Percentiles rank a stretch among this genome's conserved stretches.
These are phyloP conservation scores for Zalerion maritima DNA, from an alignment of 495 filamentous ascomycete genomes.

Conservation along the genomic window DNA sequence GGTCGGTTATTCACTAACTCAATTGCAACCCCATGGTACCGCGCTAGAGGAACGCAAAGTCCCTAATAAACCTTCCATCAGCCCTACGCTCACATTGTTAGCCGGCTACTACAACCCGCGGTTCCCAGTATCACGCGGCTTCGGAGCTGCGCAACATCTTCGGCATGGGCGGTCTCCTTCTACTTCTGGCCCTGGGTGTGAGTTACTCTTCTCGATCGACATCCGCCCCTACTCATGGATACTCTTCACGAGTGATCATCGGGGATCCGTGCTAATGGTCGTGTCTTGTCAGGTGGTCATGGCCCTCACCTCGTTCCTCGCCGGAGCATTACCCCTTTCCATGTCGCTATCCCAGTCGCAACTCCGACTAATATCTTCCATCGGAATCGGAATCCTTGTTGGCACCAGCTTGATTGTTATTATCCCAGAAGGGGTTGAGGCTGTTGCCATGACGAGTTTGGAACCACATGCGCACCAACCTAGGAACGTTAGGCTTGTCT, in stretches of 20 bases:
- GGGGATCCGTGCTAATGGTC: too few species aligned
- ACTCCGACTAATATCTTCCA: conserved; percentile 73
- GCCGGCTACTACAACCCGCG: too few species aligned
- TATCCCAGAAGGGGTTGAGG: conserved; percentile 92
- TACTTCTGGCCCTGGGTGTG: conserved; percentile 61
- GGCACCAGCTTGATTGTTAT: conserved; percentile 94
- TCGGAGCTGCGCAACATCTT: too few species aligned
- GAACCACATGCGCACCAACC: conserved; percentile 24
- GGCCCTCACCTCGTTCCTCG: conserved; percentile 91
- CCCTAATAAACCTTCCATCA: too few species aligned
- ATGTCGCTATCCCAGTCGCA: conserved; percentile 82
- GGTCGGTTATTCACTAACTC: too few species aligned
- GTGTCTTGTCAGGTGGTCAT: conserved; percentile 82
- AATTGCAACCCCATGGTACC: too few species aligned
- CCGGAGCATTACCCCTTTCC: conserved; percentile 82
- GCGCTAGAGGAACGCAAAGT: too few species aligned
- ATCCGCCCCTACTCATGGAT: too few species aligned
- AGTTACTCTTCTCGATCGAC: conserved; percentile 7
- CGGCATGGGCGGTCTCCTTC: conserved; percentile 64
- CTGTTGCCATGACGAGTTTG: conserved; percentile 53
- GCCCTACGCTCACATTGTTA: too few species aligned
- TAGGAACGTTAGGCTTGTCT: conserved; percentile 11
- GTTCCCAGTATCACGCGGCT: too few species aligned
- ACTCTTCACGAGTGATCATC: too few species aligned
- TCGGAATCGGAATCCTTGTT: conserved; percentile 88